Evolutionary conservation across 1,284 basidiomycete genomes (phyloP), one percentile per base, ranked within the genome.

Genomic region (Fomitopsis pinicola): DNA sequence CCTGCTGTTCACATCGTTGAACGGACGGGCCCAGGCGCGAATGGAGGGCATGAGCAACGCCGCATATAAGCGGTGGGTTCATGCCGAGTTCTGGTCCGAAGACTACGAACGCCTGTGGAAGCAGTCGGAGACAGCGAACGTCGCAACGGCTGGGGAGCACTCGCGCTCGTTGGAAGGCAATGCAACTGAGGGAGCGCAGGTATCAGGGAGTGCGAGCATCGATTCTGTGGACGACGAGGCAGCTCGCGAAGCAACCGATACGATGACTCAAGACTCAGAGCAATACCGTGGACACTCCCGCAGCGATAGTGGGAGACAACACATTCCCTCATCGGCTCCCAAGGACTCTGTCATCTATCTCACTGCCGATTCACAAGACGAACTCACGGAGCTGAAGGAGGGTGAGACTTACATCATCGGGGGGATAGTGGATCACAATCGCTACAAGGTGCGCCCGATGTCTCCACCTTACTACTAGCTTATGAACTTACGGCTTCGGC

Each of bases 371-470:
- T 89, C 96, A 5, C 83, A 89, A 54, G 86, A 97, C 59, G 94
- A 97, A 72, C 78, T 99, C 45, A 77, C 80, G 9, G 86, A 89
- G 63, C 82, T 99, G 55, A 88, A 84, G 61, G 87, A 92, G 64
- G 87, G 89, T 59, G 93, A 95, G 72, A 91, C 88, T 2, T 99
- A 99, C 73, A 88, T 99, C 67, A 95, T 99, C 61, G 97, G 97
- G 38, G 97, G 97, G 15, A 92, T 99, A 66, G 92, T 92, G 63
- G 97, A 99, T 75, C 92, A 92, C 68, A 99, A 99, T 77, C 88
- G 97, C 42, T 92, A 98, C 82, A 99, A 98, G 84, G 95, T 92
- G 52, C 30, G 17, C 38, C n/a, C 38, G 50, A 42, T 19, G 35
- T 44, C 42, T 17, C 14, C 22, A 55, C 56, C 9, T 35, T 22